These are phyloP conservation scores for Penicillium psychrosexuale DNA, from an alignment of 2,329 filamentous ascomycete genomes.

Conservation along the genomic window DNA sequence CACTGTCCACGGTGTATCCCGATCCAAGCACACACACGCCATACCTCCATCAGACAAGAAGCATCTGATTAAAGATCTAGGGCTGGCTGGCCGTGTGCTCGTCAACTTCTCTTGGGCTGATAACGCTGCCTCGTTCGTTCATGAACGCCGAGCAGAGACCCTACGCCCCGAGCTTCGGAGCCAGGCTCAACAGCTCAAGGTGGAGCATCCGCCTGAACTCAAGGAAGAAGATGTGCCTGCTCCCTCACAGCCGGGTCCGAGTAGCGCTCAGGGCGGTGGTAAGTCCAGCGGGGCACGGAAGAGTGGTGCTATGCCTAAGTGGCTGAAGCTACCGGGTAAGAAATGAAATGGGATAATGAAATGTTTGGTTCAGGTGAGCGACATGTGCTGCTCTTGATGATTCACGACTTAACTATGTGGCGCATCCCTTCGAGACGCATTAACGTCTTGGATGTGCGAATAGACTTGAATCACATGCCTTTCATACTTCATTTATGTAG, in stretches of 20 bases:
- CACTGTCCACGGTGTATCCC: constrained; percentile 51
- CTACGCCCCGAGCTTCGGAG: constrained; percentile 60
- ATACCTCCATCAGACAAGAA: constrained; percentile 46
- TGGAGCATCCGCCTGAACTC: constrained; percentile 40
- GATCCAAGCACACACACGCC: constrained; percentile 22
- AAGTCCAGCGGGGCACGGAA: constrained; percentile 34
- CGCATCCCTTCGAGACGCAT: not conserved
- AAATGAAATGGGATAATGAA: constrained; percentile 51
- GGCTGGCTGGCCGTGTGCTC: constrained; percentile 67
- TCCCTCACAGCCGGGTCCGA: constrained; percentile 21
- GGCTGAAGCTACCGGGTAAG: constrained; percentile 69
- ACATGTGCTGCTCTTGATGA: constrained; percentile 7
- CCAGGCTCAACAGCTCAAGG: constrained; percentile 64
- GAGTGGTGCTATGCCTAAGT: constrained; percentile 58
- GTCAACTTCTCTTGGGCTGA: constrained; percentile 75
- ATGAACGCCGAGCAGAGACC: constrained; percentile 52
- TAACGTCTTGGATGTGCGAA: not conserved
- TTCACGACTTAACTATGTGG: not conserved
- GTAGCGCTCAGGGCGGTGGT: constrained; percentile 31
- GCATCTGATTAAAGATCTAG: constrained; percentile 68
- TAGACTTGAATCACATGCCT: constrained; percentile 1
- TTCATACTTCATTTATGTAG: not conserved
- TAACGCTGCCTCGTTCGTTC: constrained; percentile 54
- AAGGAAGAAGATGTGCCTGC: constrained; percentile 44
- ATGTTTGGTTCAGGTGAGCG: not conserved